A percentile compares a stretch with the other conserved stretches of the same genome.
phyloP scores from a whole-genome alignment of 129 eudicot species.

The Centrapalus pauciflorus region DNA sequence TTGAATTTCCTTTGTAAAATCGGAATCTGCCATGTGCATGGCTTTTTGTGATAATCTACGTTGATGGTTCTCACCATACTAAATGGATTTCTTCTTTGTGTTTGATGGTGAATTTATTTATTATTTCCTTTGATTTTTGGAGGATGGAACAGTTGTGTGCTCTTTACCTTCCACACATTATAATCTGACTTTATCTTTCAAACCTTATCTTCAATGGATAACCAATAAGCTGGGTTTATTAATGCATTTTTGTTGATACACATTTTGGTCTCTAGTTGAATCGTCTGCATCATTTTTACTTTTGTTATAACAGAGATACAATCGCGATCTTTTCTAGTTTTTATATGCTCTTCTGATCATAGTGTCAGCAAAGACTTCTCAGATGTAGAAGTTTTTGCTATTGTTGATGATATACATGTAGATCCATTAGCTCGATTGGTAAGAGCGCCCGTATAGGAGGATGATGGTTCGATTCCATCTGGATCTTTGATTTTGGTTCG shows the following conservation, averaged over 20 bases:
- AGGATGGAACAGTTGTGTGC: background rate
- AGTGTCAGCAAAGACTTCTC: constrained; percentile 80
- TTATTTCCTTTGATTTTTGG: background rate
- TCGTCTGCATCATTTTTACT: too few species aligned
- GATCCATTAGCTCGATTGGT: too few species aligned
- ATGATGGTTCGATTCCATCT: too few species aligned
- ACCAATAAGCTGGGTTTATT: background rate
- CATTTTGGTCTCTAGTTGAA: too few species aligned
- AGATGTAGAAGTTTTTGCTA: too few species aligned
- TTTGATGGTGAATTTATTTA: background rate
- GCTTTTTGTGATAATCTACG: constrained; percentile 13
- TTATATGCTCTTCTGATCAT: constrained; percentile 73
- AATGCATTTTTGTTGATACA: background rate
- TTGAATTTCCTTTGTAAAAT: constrained; percentile 86
- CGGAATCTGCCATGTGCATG: constrained; percentile 63
- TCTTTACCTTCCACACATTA: background rate
- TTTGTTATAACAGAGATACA: constrained; percentile 66
- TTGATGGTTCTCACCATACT: background rate
- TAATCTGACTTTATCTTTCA: background rate
- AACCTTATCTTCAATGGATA: background rate
- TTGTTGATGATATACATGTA: too few species aligned
- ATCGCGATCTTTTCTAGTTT: constrained; percentile 84
- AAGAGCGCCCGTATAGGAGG: too few species aligned
- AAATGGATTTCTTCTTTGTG: background rate
- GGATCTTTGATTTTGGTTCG: too few species aligned